Percentiles rank a stretch among this genome's conserved stretches.
phyloP scores from a whole-genome alignment of 1,139 yeast species.

The Saccharomyces hybrid region DNA sequence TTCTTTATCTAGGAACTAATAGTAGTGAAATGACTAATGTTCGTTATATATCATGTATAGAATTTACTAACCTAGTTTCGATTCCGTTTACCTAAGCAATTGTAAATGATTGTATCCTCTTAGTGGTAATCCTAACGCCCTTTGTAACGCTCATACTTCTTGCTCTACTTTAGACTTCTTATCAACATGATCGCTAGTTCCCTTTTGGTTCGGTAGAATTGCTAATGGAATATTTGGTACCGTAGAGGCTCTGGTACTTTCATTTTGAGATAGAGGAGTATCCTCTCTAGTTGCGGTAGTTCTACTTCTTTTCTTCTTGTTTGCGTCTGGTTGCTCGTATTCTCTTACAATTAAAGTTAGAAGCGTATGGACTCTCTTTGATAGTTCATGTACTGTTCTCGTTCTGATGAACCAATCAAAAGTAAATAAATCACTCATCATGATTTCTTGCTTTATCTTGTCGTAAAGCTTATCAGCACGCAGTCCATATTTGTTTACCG shows the following conservation, averaged over 20 bases:
- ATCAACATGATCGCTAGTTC: constrained; percentile 6
- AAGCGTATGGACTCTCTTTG: constrained; percentile 74
- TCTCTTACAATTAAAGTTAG: constrained; percentile 74
- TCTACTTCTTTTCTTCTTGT: constrained; percentile 17
- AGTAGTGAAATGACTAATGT: neutral
- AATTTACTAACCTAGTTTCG: neutral
- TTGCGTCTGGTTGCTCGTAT: constrained; percentile 54
- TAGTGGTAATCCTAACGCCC: no score
- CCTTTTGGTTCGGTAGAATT: neutral
- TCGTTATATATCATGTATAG: neutral
- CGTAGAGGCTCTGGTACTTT: neutral
- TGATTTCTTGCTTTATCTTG: constrained; percentile 66
- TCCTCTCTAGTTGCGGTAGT: neutral
- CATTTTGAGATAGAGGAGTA: neutral
- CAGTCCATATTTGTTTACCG: constrained; percentile 71
- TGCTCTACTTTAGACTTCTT: constrained; percentile 5
- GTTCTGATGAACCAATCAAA: constrained; percentile 89
- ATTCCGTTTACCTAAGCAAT: no score
- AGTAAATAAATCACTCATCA: constrained; percentile 62
- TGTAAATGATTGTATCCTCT: neutral
- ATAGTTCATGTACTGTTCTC: constrained; percentile 75
- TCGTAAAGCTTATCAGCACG: constrained; percentile 65
- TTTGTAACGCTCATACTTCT: neutral
- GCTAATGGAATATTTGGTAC: neutral
- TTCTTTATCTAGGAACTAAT: neutral